These are phyloP conservation scores for Penicillium palitans DNA, from an alignment of 2,329 filamentous ascomycete species.

Conservation along the genomic window DNA sequence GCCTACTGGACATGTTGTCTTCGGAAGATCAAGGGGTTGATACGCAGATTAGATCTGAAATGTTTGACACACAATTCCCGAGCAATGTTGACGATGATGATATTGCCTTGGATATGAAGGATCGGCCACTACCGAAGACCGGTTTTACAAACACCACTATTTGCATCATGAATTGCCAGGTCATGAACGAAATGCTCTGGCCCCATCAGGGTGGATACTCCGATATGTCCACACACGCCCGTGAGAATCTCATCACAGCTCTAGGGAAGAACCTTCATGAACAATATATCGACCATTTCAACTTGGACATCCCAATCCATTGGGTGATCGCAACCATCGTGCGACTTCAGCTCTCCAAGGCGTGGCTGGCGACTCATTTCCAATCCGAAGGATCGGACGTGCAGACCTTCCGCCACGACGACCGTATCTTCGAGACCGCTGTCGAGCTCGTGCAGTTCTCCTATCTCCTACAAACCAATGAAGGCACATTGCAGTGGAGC, in stretches of 20 bases:
- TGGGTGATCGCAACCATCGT: conserved; percentile 64
- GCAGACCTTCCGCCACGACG: conserved; percentile 34
- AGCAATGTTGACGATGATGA: conserved; percentile 28
- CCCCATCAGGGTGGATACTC: background rate
- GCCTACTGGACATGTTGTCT: conserved; percentile 30
- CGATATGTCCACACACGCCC: conserved; percentile 1
- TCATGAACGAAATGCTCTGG: conserved; percentile 20
- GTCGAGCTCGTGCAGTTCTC: conserved; percentile 67
- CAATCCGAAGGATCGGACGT: conserved; percentile 1
- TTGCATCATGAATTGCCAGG: conserved; percentile 21
- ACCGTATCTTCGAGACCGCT: conserved; percentile 63
- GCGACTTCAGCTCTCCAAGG: conserved; percentile 67
- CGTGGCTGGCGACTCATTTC: conserved; percentile 53
- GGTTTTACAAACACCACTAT: conserved; percentile 31
- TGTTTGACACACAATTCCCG: conserved; percentile 28
- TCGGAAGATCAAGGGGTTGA: conserved; percentile 31
- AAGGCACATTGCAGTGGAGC: conserved; percentile 53
- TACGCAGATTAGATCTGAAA: conserved; percentile 25
- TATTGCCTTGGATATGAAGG: conserved; percentile 18
- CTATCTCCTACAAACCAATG: conserved; percentile 60
- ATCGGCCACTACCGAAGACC: conserved; percentile 2
- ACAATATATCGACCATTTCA: conserved; percentile 35
- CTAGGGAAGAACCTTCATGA: conserved; percentile 30
- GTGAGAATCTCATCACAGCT: conserved; percentile 25
- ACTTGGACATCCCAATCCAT: conserved; percentile 50